Conservation (phyloP, 805 yeast genomes). For the Sugiyamaella qingdaonensis region DNA sequence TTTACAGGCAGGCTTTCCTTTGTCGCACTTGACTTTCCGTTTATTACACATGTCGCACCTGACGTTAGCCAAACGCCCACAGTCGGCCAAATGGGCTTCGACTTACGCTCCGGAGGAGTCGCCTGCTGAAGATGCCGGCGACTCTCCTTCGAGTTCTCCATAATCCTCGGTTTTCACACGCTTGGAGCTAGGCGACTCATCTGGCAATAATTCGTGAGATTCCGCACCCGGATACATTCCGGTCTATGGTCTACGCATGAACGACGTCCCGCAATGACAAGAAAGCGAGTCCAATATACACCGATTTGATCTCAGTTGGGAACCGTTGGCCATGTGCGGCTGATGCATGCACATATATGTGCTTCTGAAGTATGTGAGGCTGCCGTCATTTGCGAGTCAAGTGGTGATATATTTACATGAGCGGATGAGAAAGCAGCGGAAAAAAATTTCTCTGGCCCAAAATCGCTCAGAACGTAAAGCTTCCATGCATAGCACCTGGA, state of each 20-base stretch:
- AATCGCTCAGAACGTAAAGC: too few species aligned
- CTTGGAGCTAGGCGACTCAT: not conserved
- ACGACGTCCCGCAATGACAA: too few species aligned
- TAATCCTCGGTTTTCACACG: not conserved
- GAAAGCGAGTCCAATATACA: too few species aligned
- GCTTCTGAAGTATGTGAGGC: too few species aligned
- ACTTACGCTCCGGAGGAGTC: constrained; percentile 1
- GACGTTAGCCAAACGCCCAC: not conserved
- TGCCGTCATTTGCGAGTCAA: too few species aligned
- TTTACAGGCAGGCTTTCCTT: constrained; percentile 22
- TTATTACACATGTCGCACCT: constrained; percentile 23
- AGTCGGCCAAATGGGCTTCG: not conserved
- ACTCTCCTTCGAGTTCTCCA: not conserved
- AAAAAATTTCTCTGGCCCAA: too few species aligned
- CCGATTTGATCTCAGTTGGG: too few species aligned
- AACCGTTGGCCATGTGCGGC: too few species aligned
- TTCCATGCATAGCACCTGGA: too few species aligned
- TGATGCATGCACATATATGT: too few species aligned
- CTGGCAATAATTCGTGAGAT: not conserved
- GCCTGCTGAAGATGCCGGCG: not conserved
- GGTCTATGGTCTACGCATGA: not conserved
- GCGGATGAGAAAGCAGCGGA: too few species aligned
- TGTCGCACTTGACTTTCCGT: constrained; percentile 24
- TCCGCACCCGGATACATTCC: not conserved
- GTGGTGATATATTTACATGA: too few species aligned